Evolutionary conservation across 257 asterid genomes (phyloP), one percentile per base, ranked within the genome.

Genomic region (Nicotiana noctiflora): DNA sequence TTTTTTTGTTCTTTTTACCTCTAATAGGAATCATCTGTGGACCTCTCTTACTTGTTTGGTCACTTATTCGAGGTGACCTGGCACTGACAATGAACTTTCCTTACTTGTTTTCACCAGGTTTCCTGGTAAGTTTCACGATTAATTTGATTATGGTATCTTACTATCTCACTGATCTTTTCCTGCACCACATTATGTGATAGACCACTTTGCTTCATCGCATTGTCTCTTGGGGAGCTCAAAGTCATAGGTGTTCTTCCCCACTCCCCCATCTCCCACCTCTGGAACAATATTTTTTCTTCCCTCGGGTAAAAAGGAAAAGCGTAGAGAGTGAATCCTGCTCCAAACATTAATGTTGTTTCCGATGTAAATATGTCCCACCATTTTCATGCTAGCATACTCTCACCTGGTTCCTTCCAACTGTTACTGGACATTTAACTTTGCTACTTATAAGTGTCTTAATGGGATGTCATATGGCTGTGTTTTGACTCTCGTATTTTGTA

Each of bases 1-100:
- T 17, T 31, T 75, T 46, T 76, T 65, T 25, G 8, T 3, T 61
- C 29, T 72, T 60, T 19, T 34, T 32, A n/a, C 37, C 29, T 79
- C 40, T 64, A 25, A 65, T 76, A 94, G 98, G 98, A 57, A 82
- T 94, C 80, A 75, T 94, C 67, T 94, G 92, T 83, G 90, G 88
- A 11, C 92, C 92, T 46, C 62, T 92, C 52, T 83, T 94, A 81
- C 86, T 92, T 81, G 63, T 94, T 12, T 94, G 98, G 98, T 86
- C 98, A 81, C 84, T 89, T 83, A 56, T 91, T 80, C 94, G 92
- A 21, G 98, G 97, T 81, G 98, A 94, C 86, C 72, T 92, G 91
- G 89, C 86, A 90, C 82, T 85, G 90, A 86, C 97, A 23, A 83
- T 94, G 90, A 89, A 86, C 88, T 94, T 92, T 76, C 90, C 97